A percentile compares a stretch with the other conserved stretches of the same genome.
Conservation (phyloP, 176 grass and related monocot genomes). For the Chrysopogon serrulatus region DNA sequence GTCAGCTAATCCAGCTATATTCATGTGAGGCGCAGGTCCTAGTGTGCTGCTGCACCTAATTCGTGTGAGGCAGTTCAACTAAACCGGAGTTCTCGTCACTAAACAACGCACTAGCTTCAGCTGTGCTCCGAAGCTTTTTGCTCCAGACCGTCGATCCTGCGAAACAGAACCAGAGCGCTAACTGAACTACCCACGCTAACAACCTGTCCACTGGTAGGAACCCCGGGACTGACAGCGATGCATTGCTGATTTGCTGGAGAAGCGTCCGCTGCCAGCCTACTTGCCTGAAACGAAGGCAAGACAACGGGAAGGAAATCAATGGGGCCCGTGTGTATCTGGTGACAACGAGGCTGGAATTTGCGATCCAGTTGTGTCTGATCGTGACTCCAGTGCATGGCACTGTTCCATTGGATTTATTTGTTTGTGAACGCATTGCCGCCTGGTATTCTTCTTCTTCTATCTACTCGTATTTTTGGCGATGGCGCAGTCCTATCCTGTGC, state of each 20-base stretch:
- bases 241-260: not conserved
- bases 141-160: not conserved
- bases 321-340: not conserved
- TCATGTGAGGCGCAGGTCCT: not conserved
- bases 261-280: not conserved
- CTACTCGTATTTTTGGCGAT: not conserved
- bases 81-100: not conserved
- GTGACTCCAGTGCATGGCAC: slow-evolving; percentile 13
- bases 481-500: not conserved
- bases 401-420: not conserved
- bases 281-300: not conserved
- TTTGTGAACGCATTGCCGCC: not conserved
- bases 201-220: not conserved
- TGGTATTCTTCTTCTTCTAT: too few species aligned
- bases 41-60: not conserved
- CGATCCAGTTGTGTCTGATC: slow-evolving; percentile 17
- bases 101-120: not conserved
- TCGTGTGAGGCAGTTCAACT: not conserved
- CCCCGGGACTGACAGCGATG: slow-evolving; percentile 14
- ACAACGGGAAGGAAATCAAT: not conserved
- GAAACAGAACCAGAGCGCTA: not conserved
- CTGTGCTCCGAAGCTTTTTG: not conserved
- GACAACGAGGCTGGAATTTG: slow-evolving; percentile 3
- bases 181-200: not conserved
- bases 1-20: not conserved